A percentile compares a stretch with the other conserved stretches of the same genome.
phyloP scores from a whole-genome alignment of 129 eudicot genomes.

The Scalesia atractyloides region DNA sequence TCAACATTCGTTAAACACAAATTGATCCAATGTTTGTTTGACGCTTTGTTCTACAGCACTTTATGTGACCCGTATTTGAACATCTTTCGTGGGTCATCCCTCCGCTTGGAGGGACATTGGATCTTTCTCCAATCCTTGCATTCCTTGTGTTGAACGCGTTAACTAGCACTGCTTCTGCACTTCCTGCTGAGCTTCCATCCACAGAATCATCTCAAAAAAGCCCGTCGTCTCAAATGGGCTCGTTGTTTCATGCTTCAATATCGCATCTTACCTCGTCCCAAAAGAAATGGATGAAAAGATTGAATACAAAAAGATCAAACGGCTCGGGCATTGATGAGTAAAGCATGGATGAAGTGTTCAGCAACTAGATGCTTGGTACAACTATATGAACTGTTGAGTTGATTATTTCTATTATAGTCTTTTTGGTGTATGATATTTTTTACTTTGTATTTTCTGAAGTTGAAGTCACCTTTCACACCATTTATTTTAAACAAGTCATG shows the following conservation, averaged over 20 bases:
- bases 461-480: background rate
- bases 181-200: constrained; percentile 88
- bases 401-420: constrained; percentile 22
- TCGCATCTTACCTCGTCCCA: constrained; percentile 53
- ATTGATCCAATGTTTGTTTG: background rate
- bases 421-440: constrained; percentile 18
- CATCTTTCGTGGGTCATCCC: constrained; percentile 90
- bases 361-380: background rate
- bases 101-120: constrained; percentile 95
- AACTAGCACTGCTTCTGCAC: constrained; percentile 86
- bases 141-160: constrained; percentile 84
- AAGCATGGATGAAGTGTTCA: background rate
- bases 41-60: constrained; percentile 54
- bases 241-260: constrained; percentile 20
- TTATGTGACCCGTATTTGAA: constrained; percentile 94
- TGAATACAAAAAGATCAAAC: constrained; percentile 44
- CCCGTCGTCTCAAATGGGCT: constrained; percentile 27
- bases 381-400: constrained; percentile 4
- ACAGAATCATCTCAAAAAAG: constrained; percentile 34
- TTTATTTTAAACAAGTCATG: no score
- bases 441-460: constrained; percentile 10
- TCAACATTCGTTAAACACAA: background rate
- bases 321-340: constrained; percentile 26
- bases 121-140: constrained; percentile 92
- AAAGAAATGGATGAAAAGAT: constrained; percentile 74